Evolutionary conservation across 345 rosid species (phyloP), one percentile per base, ranked within the genome.

Genomic region (Corchorus capsularis): DNA sequence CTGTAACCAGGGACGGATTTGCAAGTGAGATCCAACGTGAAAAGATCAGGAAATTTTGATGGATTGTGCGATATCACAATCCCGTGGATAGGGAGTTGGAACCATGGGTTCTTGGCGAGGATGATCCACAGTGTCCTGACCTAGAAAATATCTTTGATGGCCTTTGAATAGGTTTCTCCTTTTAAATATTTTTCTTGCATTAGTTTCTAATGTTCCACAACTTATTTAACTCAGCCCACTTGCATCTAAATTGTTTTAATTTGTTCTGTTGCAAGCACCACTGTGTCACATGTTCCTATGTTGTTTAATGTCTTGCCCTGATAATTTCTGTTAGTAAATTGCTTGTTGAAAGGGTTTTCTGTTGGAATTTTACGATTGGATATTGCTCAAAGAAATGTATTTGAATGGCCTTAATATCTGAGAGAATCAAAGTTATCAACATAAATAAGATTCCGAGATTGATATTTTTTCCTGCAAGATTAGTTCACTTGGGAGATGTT

Each of bases 61-160:
- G 22, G 98, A 96, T 79, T 91, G 98, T 61, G 79, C 20, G 35
- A 92, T 96, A 86, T 94, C 99, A 34, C 90, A 88, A 65, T 79
- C 92, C 50, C 80, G 76, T 62, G 72, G 94, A 74, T 83, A 96
- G 94, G 83, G 94, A 89, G 89, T 90, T 96, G 69, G 83, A 78
- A 77, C 96, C 83, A 34, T 94, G 99, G 99, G 82, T 90, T 60
- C 97, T 97, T 71, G 97, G 90, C 77, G 93, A 80, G 75, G 86
- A 86, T 85, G 86, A 74, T 78, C 97, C 85, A 19, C 87, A 79
- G 54, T 78, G 87, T 79, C 87, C 95, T 66, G 94, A 85, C 66
- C 72, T 90, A 78, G 98, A 91, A 35, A 88, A 90, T 84, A 85
- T 84, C 78, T 92, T 96, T 83, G 94, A 92, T 54, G 80, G 67